Base-by-base conservation (phyloP, 78 protist species). In the Dictyostelium firmibasis region DNA sequence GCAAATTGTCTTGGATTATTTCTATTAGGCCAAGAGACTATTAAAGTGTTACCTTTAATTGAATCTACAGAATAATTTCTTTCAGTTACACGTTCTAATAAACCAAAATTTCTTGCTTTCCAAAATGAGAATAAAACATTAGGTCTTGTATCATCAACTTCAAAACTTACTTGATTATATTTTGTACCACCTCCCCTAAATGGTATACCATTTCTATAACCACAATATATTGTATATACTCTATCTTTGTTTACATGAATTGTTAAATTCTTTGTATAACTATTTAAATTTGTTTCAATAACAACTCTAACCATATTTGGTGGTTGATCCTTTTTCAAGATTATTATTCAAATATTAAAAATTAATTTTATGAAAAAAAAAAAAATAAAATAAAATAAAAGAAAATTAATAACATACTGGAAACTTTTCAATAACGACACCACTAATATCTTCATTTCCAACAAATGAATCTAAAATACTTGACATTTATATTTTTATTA, bases 11-110 rank as follows among this genome's bases (percentile, higher is more conserved):
- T 4, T 23, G 64, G 33, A 23, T 88, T 69, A 29, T 62, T 88
- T 36, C 50, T 78, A 74, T 88, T 88, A 44, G 94, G 94, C 94
- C 94, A 88, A 5, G 94, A 88, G 14, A 88, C n/a, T 18, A 88
- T 25, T 11, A 88, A 16, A 7, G 94, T 88, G 20, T 81, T 81
- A 14, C 94, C 94, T 44, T 41, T 14, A 2, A 88, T 25, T 31
- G 47, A 29, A 25, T 41, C 13, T 2, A 69, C 41, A 16, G 94
- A 62, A 88, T 88, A 88, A 38, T 88, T 44, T 81, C 94, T 33
- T 38, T 88, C 94, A 0, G 94, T 88, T 8, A 88, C 82, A 41
- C 94, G 47, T 50, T 88, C 87, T 27, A 88, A 50, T 36, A 88
- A 69, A 29, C 82, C 88, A 29, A 88, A 81, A 35, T 81, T 77